Evolutionary conservation across 2,329 filamentous ascomycete genomes (phyloP).

Genomic region (Trichoderma oligosporum): DNA sequence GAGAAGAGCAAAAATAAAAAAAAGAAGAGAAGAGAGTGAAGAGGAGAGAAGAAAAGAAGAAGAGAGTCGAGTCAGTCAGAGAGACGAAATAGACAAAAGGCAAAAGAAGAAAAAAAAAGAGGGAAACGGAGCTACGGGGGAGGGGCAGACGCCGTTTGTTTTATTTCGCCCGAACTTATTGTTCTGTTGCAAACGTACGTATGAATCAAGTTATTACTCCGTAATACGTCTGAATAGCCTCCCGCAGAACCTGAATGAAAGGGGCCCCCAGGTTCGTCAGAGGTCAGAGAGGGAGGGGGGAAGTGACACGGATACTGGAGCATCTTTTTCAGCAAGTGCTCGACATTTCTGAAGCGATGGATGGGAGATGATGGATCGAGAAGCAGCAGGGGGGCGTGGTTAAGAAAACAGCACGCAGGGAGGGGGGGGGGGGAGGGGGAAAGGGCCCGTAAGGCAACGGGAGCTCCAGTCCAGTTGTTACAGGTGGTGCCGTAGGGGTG

Average conservation of each 20-base stretch:
- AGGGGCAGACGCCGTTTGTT: constrained; percentile 16
- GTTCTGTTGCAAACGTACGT: neutral
- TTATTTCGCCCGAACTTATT: constrained; percentile 11
- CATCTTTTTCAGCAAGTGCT: constrained; percentile 4
- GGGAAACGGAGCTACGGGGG: neutral
- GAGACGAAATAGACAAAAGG: constrained; percentile 9
- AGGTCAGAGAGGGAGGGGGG: constrained; percentile 3
- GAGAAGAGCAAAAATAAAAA: neutral
- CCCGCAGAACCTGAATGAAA: constrained; percentile 20
- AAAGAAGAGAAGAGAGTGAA: no score
- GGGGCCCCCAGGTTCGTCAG: constrained; percentile 17
- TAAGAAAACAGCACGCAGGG: constrained; percentile 9
- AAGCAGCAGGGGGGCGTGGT: neutral
- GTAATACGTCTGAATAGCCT: constrained; percentile 12
- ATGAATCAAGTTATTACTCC: constrained; percentile 4
- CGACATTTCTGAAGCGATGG: constrained; percentile 16
- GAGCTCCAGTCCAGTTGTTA: neutral
- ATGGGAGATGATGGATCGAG: constrained; percentile 20
- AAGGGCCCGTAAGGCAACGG: neutral
- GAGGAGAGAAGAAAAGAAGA: no score
- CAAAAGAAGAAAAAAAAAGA: neutral
- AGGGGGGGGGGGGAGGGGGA: neutral
- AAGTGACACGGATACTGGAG: constrained; percentile 19
- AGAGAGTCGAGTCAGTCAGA: no score
- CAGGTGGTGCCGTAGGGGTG: neutral